These are phyloP conservation scores for Populus nigra DNA, from an alignment of 345 rosid species.

Conservation along the genomic window DNA sequence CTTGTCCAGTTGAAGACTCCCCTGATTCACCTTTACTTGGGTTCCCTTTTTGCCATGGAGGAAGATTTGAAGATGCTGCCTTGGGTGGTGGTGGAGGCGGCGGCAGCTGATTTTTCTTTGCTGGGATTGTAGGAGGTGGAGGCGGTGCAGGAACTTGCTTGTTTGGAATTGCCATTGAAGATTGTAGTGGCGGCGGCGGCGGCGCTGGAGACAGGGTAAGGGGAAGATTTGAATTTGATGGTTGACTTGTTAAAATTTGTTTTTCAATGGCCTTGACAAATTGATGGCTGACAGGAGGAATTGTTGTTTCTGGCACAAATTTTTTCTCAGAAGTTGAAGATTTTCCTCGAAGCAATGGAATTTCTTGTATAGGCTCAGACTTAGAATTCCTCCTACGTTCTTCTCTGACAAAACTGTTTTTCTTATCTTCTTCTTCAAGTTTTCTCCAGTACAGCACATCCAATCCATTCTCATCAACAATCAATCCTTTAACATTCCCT, in stretches of 20 bases:
- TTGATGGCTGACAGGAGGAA: conserved; percentile 5
- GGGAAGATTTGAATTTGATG: conserved; percentile 25
- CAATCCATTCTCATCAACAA: conserved; percentile 70
- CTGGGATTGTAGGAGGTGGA: conserved; percentile 14
- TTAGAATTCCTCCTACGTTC: conserved; percentile 18
- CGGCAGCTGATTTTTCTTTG: conserved; percentile 36
- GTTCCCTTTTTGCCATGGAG: conserved; percentile 30
- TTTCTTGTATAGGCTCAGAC: conserved; percentile 38
- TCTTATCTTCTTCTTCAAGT: conserved; percentile 38
- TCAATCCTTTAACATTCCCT: conserved; percentile 49
- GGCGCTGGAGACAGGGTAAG: conserved; percentile 14
- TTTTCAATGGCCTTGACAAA: conserved; percentile 13
- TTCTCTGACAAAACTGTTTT: conserved; percentile 25
- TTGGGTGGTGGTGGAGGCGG: conserved; percentile 47
- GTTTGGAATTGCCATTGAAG: conserved; percentile 15
- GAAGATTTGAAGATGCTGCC: conserved; percentile 37
- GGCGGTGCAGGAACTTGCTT: conserved; percentile 31
- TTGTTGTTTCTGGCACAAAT: conserved; percentile 19
- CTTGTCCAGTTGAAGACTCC: conserved; percentile 33
- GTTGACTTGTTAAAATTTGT: conserved; percentile 19
- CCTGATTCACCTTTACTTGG: conserved; percentile 21
- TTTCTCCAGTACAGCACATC: conserved; percentile 79
- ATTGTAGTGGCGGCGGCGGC: conserved; percentile 15
- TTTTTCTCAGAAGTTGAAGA: conserved; percentile 51
- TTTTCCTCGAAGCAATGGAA: conserved; percentile 63